These are phyloP conservation scores for Ustilago lituana DNA, from an alignment of 1,284 basidiomycete species.

Conservation along the genomic window DNA sequence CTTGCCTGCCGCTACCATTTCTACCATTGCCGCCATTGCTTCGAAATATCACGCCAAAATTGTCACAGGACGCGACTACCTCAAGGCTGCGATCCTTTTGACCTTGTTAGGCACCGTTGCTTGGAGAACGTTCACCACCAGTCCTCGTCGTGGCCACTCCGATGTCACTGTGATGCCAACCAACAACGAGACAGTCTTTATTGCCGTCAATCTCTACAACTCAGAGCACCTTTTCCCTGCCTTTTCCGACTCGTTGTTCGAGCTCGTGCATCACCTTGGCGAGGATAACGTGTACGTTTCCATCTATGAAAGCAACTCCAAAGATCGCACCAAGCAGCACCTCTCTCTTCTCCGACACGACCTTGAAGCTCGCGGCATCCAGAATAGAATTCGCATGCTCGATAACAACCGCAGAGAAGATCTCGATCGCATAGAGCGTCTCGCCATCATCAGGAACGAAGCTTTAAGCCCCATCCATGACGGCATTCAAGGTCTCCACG, in stretches of 20 bases:
- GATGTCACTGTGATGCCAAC: background rate
- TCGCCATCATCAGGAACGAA: constrained; percentile 51
- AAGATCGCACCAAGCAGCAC: constrained; percentile 69
- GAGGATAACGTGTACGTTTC: constrained; percentile 72
- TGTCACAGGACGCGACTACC: constrained; percentile 2
- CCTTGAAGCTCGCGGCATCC: constrained; percentile 55
- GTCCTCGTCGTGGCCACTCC: constrained; percentile 12
- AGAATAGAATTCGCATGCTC: constrained; percentile 35
- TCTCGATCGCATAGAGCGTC: constrained; percentile 47
- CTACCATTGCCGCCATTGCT: constrained; percentile 5
- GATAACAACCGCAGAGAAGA: constrained; percentile 31
- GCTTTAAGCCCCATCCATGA: constrained; percentile 47
- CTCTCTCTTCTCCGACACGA: constrained; percentile 67
- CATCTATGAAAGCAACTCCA: constrained; percentile 72
- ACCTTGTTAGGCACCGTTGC: constrained; percentile 13
- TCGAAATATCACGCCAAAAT: background rate
- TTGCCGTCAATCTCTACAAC: constrained; percentile 54
- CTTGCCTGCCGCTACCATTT: constrained; percentile 12
- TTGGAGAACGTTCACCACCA: constrained; percentile 27
- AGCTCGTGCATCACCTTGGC: constrained; percentile 68
- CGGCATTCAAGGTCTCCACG: constrained; percentile 21
- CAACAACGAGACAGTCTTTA: constrained; percentile 39
- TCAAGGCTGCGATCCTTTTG: constrained; percentile 20
- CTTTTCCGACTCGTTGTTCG: constrained; percentile 39
- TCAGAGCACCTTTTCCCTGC: constrained; percentile 51